These are phyloP conservation scores for Purpureocillium takamizusanense DNA, from an alignment of 2,329 filamentous ascomycete genomes.

Conservation along the genomic window DNA sequence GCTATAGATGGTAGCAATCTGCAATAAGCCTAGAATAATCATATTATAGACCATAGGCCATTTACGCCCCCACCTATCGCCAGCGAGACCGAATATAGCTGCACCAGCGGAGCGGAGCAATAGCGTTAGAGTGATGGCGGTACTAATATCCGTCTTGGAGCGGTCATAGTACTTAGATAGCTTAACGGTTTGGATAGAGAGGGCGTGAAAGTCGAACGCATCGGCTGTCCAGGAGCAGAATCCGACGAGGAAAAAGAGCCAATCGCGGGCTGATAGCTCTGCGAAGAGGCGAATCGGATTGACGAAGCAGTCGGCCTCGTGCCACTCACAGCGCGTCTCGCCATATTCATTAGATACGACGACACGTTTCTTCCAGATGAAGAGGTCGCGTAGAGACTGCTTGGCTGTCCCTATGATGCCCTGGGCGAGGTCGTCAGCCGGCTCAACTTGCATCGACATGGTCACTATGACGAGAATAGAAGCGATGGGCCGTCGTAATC, in stretches of 20 bases:
- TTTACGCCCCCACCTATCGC: conserved; percentile 73
- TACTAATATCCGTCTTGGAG: conserved; percentile 58
- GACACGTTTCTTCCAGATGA: conserved; percentile 66
- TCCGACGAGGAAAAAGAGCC: conserved; percentile 69
- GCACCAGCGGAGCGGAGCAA: conserved; percentile 69
- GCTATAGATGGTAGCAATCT: conserved; percentile 71
- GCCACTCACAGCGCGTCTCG: conserved; percentile 60
- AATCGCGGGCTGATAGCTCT: conserved; percentile 55
- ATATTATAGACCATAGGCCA: conserved; percentile 80
- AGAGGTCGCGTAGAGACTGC: conserved; percentile 55
- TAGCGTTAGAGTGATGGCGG: conserved; percentile 67
- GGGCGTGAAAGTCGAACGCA: conserved; percentile 75
- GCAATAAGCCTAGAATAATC: conserved; percentile 56
- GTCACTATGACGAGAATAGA: too few species aligned
- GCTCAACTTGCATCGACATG: conserved; percentile 24
- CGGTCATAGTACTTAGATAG: conserved; percentile 42
- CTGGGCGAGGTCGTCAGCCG: conserved; percentile 58
- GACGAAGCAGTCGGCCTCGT: conserved; percentile 52
- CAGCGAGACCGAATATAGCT: conserved; percentile 64
- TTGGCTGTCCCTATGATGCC: conserved; percentile 56
- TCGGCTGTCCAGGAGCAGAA: conserved; percentile 72
- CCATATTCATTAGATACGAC: conserved; percentile 56
- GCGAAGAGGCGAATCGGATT: conserved; percentile 64
- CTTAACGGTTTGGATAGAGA: conserved; percentile 70
- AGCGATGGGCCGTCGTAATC: too few species aligned